Base-by-base conservation (phyloP, 164 flowering plant species). In the Sedum album region DNA sequence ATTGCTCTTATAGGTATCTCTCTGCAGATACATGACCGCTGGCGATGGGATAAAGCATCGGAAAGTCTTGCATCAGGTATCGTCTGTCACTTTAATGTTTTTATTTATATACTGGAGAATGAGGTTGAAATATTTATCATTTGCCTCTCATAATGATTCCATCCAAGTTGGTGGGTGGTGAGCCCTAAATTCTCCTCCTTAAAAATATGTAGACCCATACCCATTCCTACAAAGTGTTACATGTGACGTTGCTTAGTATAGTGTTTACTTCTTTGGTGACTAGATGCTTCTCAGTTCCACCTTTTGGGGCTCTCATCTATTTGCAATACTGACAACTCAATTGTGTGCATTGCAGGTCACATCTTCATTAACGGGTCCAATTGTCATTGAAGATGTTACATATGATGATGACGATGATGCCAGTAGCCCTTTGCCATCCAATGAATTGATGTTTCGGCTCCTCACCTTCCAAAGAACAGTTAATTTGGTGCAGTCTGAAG, bases 401-500 rank as follows among this genome's bases (percentile, higher is more conserved):
- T 94, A 94, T 77, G 91, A 87, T 79, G 79, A 79, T 77, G 91
- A 87, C 79, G 79, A 79, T 65, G 72, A 78, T 72, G 60, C 66
- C 55, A 72, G 66, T 81, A 70, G 68, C 41, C 53, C 66, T n/a
- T 31, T 69, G 68, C 78, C 80, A 53, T 75, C 81, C 30, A 73
- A 78, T 44, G 92, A 84, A 41, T 71, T 74, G 78, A 71, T 61
- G 71, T 93, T 87, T 67, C 96, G 98, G 4, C 90, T 97, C 60
- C 93, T 93, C 72, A 78, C 80, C 68, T 93, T 93, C 70, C 77
- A 83, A 79, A 89, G 98, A 80, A 74, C 82, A 57, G 79, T 85
- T 79, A 77, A 87, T 63, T 75, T 93, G 82, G 89, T 93, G 72
- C 97, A 93, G 72, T 91, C 98, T 60, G 97, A 93, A 84, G 96